Base-by-base conservation (phyloP, 495 filamentous ascomycete genomes). In the Aspergillus bertholletiae region DNA sequence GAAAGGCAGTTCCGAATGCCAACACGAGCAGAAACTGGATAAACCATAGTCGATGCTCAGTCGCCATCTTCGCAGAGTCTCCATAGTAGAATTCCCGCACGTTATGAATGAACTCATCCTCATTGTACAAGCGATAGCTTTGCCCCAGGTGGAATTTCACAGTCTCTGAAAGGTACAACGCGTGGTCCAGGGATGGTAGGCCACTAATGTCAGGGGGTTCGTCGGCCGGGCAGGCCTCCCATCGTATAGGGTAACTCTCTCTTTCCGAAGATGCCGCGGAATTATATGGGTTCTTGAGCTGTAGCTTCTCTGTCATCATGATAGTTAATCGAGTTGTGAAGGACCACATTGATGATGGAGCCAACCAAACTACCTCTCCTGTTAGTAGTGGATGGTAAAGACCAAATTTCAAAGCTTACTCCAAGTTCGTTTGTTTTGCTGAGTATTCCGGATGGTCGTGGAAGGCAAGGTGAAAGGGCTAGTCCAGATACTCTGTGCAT, bases 1-100 rank as follows among this genome's bases (percentile, higher is more conserved):
- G 57, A 46, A 76, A 76, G 0, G 67, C 71, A 43, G 70, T 69
- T 6, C 70, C 71, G 51, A 76, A 69, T 5, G 71, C 69, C 9
- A 74, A 66, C 8, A 74, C 63, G 17, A 76, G 41, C 0, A 76
- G 63, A 40, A 68, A 74, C 28, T 72, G 71, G 1, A 72, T 60
- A 46, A 69, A 71, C 71, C 71, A 76, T 11, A 74, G 53, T 5
- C 66, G 63, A 20, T 46, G 47, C 9, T 62, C 56, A 3, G 49
- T 57, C 4, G 55, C 64, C 39, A 63, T 61, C 39, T 58, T 26
- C 0, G 51, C 34, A 22, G 63, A 51, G 18, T 47, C 26, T 7
- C 48, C 55, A 27, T 51, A 55, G 44, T 75, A 71, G 44, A 70
- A 69, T 3, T 69, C 58, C 27, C 59, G 55, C 11, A 75, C 34